Evolutionary conservation across 305 asterid genomes (phyloP).

Genomic region (Salvia sclarea): DNA sequence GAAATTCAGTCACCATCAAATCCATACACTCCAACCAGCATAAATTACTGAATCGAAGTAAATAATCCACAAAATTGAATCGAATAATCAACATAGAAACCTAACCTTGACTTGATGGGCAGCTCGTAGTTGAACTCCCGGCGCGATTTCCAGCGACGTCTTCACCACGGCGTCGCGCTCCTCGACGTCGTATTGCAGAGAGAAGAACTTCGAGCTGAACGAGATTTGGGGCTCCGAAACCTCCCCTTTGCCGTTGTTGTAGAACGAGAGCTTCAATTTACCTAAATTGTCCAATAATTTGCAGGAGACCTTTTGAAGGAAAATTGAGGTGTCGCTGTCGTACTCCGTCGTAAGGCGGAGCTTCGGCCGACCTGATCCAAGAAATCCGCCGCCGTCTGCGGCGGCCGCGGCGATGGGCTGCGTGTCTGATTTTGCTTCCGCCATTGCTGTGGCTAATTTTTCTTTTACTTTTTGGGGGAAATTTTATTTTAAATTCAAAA

Average conservation of each 20-base stretch:
- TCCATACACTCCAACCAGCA: constrained; percentile 1
- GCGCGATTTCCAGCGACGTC: constrained; percentile 52
- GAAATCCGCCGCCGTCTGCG: constrained; percentile 34
- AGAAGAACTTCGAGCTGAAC: constrained; percentile 62
- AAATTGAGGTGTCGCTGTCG: constrained; percentile 76
- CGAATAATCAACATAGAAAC: background rate
- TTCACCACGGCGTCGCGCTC: constrained; percentile 73
- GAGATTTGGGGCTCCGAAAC: constrained; percentile 72
- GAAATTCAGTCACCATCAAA: background rate
- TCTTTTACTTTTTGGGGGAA: background rate
- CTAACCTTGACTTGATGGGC: constrained; percentile 68
- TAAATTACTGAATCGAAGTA: constrained; percentile 1
- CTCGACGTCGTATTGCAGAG: constrained; percentile 76
- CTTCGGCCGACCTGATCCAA: constrained; percentile 53
- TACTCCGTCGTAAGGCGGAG: constrained; percentile 83
- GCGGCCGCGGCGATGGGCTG: constrained; percentile 28
- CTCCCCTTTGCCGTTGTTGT: constrained; percentile 70
- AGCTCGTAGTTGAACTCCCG: constrained; percentile 66
- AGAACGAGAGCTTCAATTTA: constrained; percentile 70
- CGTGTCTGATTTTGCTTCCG: constrained; percentile 34
- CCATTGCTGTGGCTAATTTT: constrained; percentile 31
- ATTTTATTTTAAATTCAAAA: background rate
- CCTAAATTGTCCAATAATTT: constrained; percentile 68
- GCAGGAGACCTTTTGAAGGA: constrained; percentile 74
- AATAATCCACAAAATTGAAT: background rate